Evolutionary conservation across 345 rosid species (phyloP).

Genomic region (Citrus sinensis): DVS_A1.0 CM039162.1:32516501-32517000

Average conservation of each 20-base stretch:
- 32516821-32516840: background rate
- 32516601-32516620: background rate
- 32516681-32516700: too few species aligned
- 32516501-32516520: background rate
- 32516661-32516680: too few species aligned
- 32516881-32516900: conserved; percentile 7
- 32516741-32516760: too few species aligned
- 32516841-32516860: too few species aligned
- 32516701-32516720: too few species aligned
- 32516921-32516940: background rate
- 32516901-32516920: conserved; percentile 3
- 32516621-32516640: background rate
- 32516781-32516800: background rate
- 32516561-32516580: background rate
- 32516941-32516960: conserved; percentile 16
- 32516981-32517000: background rate
- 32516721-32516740: too few species aligned
- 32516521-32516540: background rate
- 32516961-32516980: conserved; percentile 5
- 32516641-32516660: too few species aligned
- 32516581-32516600: too few species aligned
- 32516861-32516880: background rate
- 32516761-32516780: background rate
- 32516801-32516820: background rate
- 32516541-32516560: background rate